phyloP scores from a whole-genome alignment of 495 filamentous ascomycete species.

The Aspergillus egyptiacus region DNA sequence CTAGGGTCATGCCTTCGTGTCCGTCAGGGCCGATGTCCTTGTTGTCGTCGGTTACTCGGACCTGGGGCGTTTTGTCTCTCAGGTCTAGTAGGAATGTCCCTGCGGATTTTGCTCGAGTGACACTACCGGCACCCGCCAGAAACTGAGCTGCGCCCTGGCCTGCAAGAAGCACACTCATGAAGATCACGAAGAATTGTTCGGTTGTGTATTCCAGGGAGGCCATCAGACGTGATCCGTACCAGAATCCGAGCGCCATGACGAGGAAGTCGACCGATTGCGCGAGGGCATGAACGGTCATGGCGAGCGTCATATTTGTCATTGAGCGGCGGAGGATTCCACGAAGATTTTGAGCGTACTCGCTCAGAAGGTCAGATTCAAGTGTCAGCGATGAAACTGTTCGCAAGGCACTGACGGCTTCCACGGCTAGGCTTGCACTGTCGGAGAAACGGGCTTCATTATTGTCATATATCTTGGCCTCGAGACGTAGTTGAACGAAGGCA shows the following conservation, averaged over 20 bases:
- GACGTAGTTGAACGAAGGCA: slow-evolving; percentile 61
- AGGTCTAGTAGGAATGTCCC: slow-evolving; percentile 47
- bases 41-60: slow-evolving; percentile 28
- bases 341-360: slow-evolving; percentile 56
- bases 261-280: slow-evolving; percentile 77
- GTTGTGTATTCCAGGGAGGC: slow-evolving; percentile 59
- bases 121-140: slow-evolving; percentile 38
- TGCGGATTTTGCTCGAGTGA: slow-evolving; percentile 39
- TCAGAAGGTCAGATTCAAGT: slow-evolving; percentile 70
- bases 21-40: slow-evolving; percentile 11
- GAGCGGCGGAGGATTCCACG: slow-evolving; percentile 56
- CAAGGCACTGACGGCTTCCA: slow-evolving; percentile 87
- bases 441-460: slow-evolving; percentile 41
- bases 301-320: slow-evolving; percentile 53
- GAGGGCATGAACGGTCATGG: slow-evolving; percentile 55
- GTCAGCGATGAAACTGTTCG: slow-evolving; percentile 86
- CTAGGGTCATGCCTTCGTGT: neutral
- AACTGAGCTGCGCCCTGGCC: slow-evolving; percentile 72
- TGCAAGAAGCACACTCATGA: slow-evolving; percentile 71
- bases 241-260: slow-evolving; percentile 82
- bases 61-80: slow-evolving; percentile 25
- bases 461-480: slow-evolving; percentile 70
- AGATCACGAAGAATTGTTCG: slow-evolving; percentile 82
- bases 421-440: slow-evolving; percentile 63
- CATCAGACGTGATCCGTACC: slow-evolving; percentile 82